Evolutionary conservation across 495 filamentous ascomycete genomes (phyloP).

Genomic region (Astrothelium subdiscretum): DNA sequence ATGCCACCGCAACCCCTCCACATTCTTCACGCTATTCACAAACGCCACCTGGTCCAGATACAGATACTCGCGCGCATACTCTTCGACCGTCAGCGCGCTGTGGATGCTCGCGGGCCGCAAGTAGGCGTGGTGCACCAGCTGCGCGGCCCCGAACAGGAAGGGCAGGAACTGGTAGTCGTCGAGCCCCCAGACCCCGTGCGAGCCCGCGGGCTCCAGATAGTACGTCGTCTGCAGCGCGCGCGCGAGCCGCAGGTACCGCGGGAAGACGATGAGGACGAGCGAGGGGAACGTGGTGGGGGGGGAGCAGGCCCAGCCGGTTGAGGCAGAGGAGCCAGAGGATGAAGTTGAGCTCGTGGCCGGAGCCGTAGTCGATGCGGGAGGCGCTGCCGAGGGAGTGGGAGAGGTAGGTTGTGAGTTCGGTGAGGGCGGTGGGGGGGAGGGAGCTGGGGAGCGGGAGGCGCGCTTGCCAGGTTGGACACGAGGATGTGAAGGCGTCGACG

Average conservation of each 20-base stretch:
- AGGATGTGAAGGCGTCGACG: conserved; percentile 56
- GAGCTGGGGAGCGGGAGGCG: conserved; percentile 23
- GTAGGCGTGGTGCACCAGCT: conserved; percentile 76
- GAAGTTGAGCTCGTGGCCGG: conserved; percentile 94
- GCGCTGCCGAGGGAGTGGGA: conserved; percentile 73
- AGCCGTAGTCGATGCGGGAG: conserved; percentile 90
- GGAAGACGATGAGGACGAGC: conserved; percentile 66
- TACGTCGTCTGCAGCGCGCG: conserved; percentile 76
- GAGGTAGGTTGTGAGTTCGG: conserved; percentile 71
- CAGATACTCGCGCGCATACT: conserved; percentile 67
- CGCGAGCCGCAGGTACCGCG: conserved; percentile 69
- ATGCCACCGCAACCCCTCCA: conserved; percentile 91
- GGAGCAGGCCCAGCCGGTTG: conserved; percentile 60
- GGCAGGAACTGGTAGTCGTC: conserved; percentile 98
- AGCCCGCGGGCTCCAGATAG: conserved; percentile 90
- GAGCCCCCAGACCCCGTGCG: conserved; percentile 46
- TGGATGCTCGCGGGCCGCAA: conserved; percentile 84
- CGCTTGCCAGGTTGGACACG: conserved; percentile 44
- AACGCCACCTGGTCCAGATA: conserved; percentile 89
- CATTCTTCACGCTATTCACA: conserved; percentile 92
- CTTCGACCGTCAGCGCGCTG: conserved; percentile 71
- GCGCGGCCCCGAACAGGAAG: conserved; percentile 85
- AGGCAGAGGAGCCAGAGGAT: conserved; percentile 88
- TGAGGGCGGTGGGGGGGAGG: conserved; percentile 38
- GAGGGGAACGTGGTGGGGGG: conserved; percentile 50